Base-by-base conservation (phyloP, 371 early-diverging fungal genomes). In the Nematocida sp. region DNA sequence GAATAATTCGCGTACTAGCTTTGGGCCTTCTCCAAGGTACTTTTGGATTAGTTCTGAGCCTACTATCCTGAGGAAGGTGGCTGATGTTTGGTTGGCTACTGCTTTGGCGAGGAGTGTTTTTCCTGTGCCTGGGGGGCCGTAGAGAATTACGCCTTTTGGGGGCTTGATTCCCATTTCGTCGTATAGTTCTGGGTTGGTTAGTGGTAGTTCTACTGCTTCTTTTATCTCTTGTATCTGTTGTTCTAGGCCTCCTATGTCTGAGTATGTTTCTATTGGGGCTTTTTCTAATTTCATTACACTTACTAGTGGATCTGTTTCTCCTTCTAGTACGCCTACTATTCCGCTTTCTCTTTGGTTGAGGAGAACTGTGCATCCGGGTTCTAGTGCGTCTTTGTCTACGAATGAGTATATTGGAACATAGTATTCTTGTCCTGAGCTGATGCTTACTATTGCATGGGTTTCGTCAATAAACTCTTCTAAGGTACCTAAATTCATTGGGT, bases 31-130 rank as follows among this genome's bases (percentile, higher is more conserved):
- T 77, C 99, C 99, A 34, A 98, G 87, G 81, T 97, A 98, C 86
- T 97, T 96, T 85, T 98, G 96, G 84, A 99, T 96, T 76, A 99
- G 85, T 80, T 99, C 99, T n/a, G 96, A 95, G 25, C 99, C 99
- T 37, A 95, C 95, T 63, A 99, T 92, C 78, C 98, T 89, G 75
- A 99, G 84, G 87, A 99, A 99, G 0, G 96, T 96, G 17, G 97
- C 98, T 13, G 92, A 91, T 5, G 99, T 98, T 82, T 96, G 96
- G 82, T 98, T 96, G 34, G 99, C 99, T 0, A 98, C 99, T 19
- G 99, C 99, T 83, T 96, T 96, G 23, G 98, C 99, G 13, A 99
- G 85, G 38, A 99, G 84, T 0, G 99, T 99, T 82, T 99, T 98
- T 79, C 93, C 95, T 4, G 98, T 96, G 76, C 99, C 98, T 2